phyloP scores from a whole-genome alignment of 2,329 filamentous ascomycete genomes.

The Cordyceps fumosorosea region DNA sequence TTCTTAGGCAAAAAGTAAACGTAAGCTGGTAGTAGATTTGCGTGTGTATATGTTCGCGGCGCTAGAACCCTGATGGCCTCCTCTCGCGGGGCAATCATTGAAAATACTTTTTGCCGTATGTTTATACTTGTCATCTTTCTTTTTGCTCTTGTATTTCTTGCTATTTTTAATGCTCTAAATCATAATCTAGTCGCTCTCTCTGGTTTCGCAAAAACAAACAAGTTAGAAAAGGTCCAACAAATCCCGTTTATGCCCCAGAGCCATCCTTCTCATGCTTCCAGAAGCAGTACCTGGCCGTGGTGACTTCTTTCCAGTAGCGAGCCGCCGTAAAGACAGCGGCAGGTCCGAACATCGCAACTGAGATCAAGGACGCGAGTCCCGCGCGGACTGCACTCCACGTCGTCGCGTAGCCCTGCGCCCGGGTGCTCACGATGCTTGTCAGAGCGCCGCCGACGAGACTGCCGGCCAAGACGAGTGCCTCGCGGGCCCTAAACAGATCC shows the following conservation, averaged over 20 bases:
- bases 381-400: neutral
- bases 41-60: neutral
- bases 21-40: neutral
- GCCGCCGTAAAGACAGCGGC: neutral
- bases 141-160: neutral
- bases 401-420: neutral
- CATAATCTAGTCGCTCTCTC: neutral
- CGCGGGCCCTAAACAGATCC: neutral
- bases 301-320: conserved; percentile 5
- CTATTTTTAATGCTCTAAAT: too few species aligned
- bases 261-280: conserved; percentile 3
- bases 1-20: conserved; percentile 12
- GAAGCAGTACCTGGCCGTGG: neutral
- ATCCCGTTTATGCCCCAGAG: neutral
- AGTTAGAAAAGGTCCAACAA: neutral
- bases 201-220: neutral
- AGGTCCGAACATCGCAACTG: neutral
- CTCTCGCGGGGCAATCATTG: neutral
- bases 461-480: neutral
- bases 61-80: conserved; percentile 1
- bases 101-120: neutral
- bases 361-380: neutral
- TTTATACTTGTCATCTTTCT: neutral
- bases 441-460: neutral
- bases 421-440: neutral